These are phyloP conservation scores for Parsonsia alboflavescens DNA, from an alignment of 257 asterid species.

Conservation along the genomic window DNA sequence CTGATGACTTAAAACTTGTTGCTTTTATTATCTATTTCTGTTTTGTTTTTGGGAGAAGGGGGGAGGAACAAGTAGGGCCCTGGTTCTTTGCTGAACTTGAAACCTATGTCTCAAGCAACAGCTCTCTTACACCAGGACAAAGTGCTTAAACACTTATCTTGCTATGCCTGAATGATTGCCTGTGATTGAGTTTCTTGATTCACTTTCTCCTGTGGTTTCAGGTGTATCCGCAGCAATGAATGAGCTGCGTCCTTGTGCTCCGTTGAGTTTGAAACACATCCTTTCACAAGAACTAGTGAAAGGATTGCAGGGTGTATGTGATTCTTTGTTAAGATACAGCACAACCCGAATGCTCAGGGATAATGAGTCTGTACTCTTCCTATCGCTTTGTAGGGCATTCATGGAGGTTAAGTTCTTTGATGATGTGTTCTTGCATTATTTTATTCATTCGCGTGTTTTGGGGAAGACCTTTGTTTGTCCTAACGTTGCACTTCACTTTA, in stretches of 20 bases:
- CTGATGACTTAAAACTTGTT: neutral
- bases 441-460: neutral
- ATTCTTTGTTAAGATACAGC: constrained; percentile 78
- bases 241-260: constrained; percentile 94
- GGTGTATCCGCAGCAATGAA: constrained; percentile 98
- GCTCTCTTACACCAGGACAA: neutral
- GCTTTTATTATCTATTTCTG: too few species aligned
- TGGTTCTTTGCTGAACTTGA: neutral
- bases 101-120: neutral
- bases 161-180: neutral
- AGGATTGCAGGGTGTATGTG: constrained; percentile 70
- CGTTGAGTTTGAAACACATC: constrained; percentile 65
- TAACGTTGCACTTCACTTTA: constrained; percentile 17
- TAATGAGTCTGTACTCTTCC: constrained; percentile 75
- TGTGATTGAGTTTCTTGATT: neutral
- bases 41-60: too few species aligned
- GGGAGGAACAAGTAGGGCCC: too few species aligned
- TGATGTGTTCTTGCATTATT: neutral
- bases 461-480: neutral
- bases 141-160: neutral
- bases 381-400: constrained; percentile 83
- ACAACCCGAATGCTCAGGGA: constrained; percentile 85
- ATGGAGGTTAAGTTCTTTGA: constrained; percentile 50
- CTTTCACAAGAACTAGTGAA: constrained; percentile 44
- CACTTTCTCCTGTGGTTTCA: constrained; percentile 18